Conservation (phyloP, 345 rosid genomes). For the Diplotaxis tenuifolia region DNA sequence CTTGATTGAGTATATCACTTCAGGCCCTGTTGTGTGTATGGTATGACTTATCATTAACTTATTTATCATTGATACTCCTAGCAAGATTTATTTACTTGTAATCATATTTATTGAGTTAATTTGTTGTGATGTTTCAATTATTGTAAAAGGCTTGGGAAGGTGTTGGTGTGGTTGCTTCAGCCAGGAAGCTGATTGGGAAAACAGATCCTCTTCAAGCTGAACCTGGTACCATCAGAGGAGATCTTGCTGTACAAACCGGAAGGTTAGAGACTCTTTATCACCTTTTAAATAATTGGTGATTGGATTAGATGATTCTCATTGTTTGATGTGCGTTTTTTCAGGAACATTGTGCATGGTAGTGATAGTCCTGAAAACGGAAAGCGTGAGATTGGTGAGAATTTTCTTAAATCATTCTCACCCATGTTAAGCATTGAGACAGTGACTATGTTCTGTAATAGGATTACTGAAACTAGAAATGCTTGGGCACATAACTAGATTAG, state of each 20-base stretch:
- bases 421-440: background rate
- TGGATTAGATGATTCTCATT: background rate
- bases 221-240: conserved; percentile 96
- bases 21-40: conserved; percentile 97
- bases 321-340: conserved; percentile 31
- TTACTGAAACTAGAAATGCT: background rate
- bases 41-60: conserved; percentile 39
- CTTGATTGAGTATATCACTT: conserved; percentile 77
- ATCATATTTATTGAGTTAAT: background rate
- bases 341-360: conserved; percentile 95
- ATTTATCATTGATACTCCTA: too few species aligned
- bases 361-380: conserved; percentile 95
- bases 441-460: background rate
- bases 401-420: background rate
- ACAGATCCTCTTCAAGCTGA: conserved; percentile 98
- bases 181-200: conserved; percentile 86
- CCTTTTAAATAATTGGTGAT: background rate
- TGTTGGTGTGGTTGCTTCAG: conserved; percentile 91
- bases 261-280: conserved; percentile 51
- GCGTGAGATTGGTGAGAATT: conserved; percentile 73
- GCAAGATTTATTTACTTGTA: background rate
- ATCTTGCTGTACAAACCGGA: conserved; percentile 96
- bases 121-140: conserved; percentile 9
- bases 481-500: background rate
- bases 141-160: conserved; percentile 89